Evolutionary conservation across 192 early-diverging fungal genomes (phyloP).

Genomic region (Coemansia sp.): DNA sequence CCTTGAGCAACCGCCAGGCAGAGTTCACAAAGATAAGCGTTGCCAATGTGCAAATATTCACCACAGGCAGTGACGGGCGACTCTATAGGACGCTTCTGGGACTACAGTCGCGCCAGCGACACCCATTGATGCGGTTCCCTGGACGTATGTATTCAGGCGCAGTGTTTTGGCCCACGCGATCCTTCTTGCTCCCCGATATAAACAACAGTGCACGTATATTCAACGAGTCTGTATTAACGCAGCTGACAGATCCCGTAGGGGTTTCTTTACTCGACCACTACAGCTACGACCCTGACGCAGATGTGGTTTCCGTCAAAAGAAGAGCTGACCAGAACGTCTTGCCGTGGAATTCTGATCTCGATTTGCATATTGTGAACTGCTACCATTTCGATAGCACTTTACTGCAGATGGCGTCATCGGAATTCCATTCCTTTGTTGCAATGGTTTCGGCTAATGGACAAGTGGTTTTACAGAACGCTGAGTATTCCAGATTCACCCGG

Average conservation of each 20-base stretch:
- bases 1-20: neutral
- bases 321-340: too few species aligned
- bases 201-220: conserved; percentile 27
- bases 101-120: conserved; percentile 14
- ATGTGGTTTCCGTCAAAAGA: too few species aligned
- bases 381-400: neutral
- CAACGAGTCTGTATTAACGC: neutral
- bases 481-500: neutral
- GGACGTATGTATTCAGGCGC: neutral
- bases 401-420: conserved; percentile 9
- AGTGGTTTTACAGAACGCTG: conserved; percentile 17
- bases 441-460: conserved; percentile 15
- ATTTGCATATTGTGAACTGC: neutral
- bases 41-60: conserved; percentile 17
- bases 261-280: neutral
- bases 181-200: conserved; percentile 14
- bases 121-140: conserved; percentile 4
- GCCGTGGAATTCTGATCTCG: neutral
- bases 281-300: neutral
- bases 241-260: neutral
- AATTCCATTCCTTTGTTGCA: conserved; percentile 27
- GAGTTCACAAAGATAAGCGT: conserved; percentile 13
- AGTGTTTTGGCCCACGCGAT: conserved; percentile 18
- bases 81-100: conserved; percentile 16
- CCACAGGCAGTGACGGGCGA: conserved; percentile 18